A percentile compares a stretch with the other conserved stretches of the same genome.
Conservation (phyloP, 345 rosid species). For the Arabis hirsuta region DNA sequence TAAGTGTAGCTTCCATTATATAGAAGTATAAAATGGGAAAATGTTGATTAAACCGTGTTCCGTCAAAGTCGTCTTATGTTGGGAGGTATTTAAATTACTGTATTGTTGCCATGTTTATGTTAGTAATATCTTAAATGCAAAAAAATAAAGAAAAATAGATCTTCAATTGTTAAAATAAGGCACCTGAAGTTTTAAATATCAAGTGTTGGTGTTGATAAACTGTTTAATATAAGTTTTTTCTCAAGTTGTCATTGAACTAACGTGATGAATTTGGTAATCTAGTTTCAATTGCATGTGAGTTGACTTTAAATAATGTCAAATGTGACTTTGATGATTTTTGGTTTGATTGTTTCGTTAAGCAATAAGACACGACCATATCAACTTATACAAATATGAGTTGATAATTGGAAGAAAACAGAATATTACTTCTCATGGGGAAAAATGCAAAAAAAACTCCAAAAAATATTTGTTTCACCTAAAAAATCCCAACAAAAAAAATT, state of each 20-base stretch:
- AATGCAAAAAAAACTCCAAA: no score
- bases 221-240: not conserved
- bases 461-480: no score
- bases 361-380: not conserved
- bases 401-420: not conserved
- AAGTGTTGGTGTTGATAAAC: slow-evolving; percentile 5
- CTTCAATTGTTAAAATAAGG: slow-evolving; percentile 1
- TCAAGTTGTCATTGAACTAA: not conserved
- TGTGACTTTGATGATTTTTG: not conserved
- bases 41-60: slow-evolving; percentile 4
- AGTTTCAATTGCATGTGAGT: slow-evolving; percentile 14
- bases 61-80: not conserved
- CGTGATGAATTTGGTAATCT: slow-evolving; percentile 4
- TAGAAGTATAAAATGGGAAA: slow-evolving; percentile 27
- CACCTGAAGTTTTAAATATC: slow-evolving; percentile 19
- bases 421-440: not conserved
- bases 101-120: not conserved
- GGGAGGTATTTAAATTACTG: slow-evolving; percentile 1
- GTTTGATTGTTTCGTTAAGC: slow-evolving; percentile 20
- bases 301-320: slow-evolving; percentile 16
- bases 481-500: no score
- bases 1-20: slow-evolving; percentile 17
- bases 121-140: not conserved
- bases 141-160: not conserved
- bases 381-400: not conserved